Evolutionary conservation across 2,329 filamentous ascomycete genomes (phyloP), one percentile per base, ranked within the genome.

Genomic region (Aureobasidium sp.): DNA sequence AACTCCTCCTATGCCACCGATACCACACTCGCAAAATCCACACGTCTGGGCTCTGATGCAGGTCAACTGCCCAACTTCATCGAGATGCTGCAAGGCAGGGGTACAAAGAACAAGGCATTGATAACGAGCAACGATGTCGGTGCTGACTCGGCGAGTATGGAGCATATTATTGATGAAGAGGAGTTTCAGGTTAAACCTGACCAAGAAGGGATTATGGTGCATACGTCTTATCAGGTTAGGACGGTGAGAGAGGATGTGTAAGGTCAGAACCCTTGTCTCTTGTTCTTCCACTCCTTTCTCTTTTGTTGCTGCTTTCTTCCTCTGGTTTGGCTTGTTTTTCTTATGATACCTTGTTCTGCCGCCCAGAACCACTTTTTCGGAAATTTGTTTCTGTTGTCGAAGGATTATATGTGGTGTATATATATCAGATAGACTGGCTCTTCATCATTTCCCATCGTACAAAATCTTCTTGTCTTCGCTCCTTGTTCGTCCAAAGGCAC

Each of bases 191-290:
- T 11, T n/a, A 36, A 25, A 16, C 41, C 54, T 39, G 32, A 45
- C 2, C 41, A 57, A 45, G 57, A 59, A 16, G 57, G 57, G 5
- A 59, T 59, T 27, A 59, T 59, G 57, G 57, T 59, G 27, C 57
- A 59, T 42, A 59, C 57, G n/a, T 59, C 57, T 8, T 59, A 59
- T 34, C 57, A 59, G 27, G 57, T 59, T 3, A 30, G 57, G 34
- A 59, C 57, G 0, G 57, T 59, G 27, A 59, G 45, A 16, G 57
- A 59, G 34, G 25, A 36, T 49, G 55, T 59, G 9, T 59, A 34
- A 37, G 15, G 34, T 5, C 10, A 37, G 25, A 59, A n/a, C 10
- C 2, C 29, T 29, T 1, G 21, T 9, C 7, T 9, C 15, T 32
- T 8, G 1, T 27, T 36, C 10, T 37, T 49, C 21, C 21, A 21